These are phyloP conservation scores for Trebouxia sp. DNA, from an alignment of 139 green algal genomes.

Conservation along the genomic window DNA sequence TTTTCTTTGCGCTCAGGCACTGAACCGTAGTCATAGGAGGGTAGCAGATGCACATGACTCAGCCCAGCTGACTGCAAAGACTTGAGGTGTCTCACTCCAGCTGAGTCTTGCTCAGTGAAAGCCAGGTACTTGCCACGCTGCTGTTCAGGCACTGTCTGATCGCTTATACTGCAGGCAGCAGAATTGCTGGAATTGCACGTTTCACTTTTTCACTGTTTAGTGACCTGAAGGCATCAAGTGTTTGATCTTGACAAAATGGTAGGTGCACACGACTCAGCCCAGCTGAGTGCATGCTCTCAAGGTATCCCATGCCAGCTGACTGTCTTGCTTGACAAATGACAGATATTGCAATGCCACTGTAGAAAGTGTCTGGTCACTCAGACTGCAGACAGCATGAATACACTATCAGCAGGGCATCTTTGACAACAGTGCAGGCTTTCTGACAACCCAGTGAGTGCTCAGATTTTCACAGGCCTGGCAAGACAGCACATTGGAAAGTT, in stretches of 20 bases:
- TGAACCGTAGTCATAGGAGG: constrained; percentile 82
- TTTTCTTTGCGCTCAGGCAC: constrained; percentile 79
- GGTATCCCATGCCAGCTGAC: constrained; percentile 45
- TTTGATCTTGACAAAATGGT: too few species aligned
- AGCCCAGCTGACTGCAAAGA: constrained; percentile 62
- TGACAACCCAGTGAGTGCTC: too few species aligned
- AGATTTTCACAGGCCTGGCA: too few species aligned
- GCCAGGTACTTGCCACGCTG: constrained; percentile 81
- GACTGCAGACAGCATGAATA: constrained; percentile 49
- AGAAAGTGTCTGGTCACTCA: constrained; percentile 66
- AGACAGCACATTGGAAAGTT: too few species aligned
- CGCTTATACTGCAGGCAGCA: constrained; percentile 54
- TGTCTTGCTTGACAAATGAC: constrained; percentile 63
- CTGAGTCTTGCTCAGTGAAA: constrained; percentile 53
- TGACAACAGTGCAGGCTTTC: too few species aligned
- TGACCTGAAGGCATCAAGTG: too few species aligned
- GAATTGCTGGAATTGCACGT: too few species aligned
- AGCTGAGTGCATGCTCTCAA: constrained; percentile 46
- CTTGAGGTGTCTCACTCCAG: constrained; percentile 50
- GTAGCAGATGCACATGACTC: constrained; percentile 90
- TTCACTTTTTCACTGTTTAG: too few species aligned
- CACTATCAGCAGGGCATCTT: too few species aligned
- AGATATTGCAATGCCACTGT: constrained; percentile 74
- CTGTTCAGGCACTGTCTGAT: constrained; percentile 59
- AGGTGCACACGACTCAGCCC: constrained; percentile 90